Base-by-base conservation (phyloP, 768 basidiomycete species). In the Hemileccinum rubropunctum region DNA sequence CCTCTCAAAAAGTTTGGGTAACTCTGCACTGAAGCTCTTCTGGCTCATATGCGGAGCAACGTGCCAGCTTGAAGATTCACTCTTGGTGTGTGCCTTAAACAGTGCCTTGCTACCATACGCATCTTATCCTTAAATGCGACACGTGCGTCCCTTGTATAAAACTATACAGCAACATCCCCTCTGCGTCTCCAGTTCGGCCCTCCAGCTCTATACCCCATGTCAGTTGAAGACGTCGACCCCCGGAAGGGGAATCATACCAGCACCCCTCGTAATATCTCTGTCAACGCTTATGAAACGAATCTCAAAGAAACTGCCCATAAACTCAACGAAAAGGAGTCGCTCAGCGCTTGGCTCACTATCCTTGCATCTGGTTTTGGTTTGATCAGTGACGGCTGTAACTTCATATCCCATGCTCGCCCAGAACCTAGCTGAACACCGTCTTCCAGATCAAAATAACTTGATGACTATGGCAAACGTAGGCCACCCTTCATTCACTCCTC, bases 391-490 rank as follows among this genome's bases (percentile, higher is more conserved):
- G 81, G 82, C 41, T 80, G 81, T 80, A 59, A 60, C 65, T 66
- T 42, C 6, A 34, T 20, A 33, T 45, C 23, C 17, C 46, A 35
- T 50, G 13, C 38, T 48, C 26, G 8, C 23, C 14, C 47, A 44
- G 32, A 36, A 50, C 48, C 35, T 15, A n/a, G 15, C 18, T 56
- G 41, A 56, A 41, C 20, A 46, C 40, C 37, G 33, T 37, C 27
- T 26, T 54, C 37, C 58, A 84, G 82, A 85, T 61, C 82, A 86
- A 61, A 86, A 86, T 62, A 84, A 81, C 56, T 66, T 85, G 23
- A 83, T 85, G 83, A 83, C 83, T 0, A 80, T 85, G 81, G 62
- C 77, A 39, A 86, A 86, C 51, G 83, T 81, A 56, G 42, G 70
- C 48, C 36, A 36, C 28, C 33, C 42, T 45, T 45, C 14, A 20